Conservation (phyloP, 768 basidiomycete genomes). For the Suillus tomentosus region DNA sequence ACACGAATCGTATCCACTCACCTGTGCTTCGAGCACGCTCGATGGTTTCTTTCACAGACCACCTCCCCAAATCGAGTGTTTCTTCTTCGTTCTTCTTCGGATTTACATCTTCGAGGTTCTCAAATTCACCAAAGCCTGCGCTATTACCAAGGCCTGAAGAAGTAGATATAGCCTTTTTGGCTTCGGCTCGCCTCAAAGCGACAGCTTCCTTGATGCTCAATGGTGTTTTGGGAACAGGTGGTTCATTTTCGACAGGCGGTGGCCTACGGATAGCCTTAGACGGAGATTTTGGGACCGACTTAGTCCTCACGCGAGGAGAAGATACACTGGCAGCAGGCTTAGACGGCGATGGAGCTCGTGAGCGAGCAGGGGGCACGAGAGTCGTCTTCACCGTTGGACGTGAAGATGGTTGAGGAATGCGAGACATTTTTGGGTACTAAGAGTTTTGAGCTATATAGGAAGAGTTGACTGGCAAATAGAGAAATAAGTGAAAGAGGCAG, state of each 20-base stretch:
- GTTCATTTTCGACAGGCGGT: conserved; percentile 21
- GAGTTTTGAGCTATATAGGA: not conserved
- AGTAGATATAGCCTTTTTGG: conserved; percentile 53
- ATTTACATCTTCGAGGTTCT: conserved; percentile 49
- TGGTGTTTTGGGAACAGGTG: conserved; percentile 34
- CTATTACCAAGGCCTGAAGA: conserved; percentile 19
- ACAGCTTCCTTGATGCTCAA: conserved; percentile 76
- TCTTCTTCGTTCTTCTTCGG: conserved; percentile 42
- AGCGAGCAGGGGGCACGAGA: conserved; percentile 30
- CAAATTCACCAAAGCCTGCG: conserved; percentile 38
- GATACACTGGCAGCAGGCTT: conserved; percentile 31
- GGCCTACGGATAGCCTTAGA: conserved; percentile 30
- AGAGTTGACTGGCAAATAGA: not conserved
- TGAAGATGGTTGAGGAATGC: conserved; percentile 40
- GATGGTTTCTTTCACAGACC: conserved; percentile 71
- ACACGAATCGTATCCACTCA: conserved; percentile 42
- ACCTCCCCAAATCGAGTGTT: conserved; percentile 57
- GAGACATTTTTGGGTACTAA: conserved; percentile 36
- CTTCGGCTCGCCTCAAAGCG: conserved; percentile 76
- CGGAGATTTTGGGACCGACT: conserved; percentile 39
- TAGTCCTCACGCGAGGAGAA: conserved; percentile 36
- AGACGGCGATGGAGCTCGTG: conserved; percentile 32
- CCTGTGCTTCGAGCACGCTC: conserved; percentile 79
- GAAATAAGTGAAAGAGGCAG: not conserved
- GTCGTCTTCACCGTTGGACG: conserved; percentile 33